These are phyloP conservation scores for Dactylellina drechsleri DNA, from an alignment of 2,329 filamentous ascomycete species.

Conservation along the genomic window DNA sequence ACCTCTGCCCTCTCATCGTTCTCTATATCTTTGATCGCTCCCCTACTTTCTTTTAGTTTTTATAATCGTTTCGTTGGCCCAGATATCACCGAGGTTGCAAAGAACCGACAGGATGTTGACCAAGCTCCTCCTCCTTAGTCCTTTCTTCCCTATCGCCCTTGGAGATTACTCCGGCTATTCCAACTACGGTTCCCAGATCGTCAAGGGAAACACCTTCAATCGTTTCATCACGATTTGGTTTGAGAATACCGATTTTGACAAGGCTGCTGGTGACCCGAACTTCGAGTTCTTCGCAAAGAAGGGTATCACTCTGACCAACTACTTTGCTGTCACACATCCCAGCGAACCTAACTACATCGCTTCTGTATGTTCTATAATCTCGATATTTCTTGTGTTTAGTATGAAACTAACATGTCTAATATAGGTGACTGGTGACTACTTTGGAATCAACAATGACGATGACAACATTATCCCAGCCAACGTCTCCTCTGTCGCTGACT, in stretches of 20 bases:
- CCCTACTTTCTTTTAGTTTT: constrained; percentile 44
- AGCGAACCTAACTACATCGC: constrained; percentile 81
- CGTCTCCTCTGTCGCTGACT: constrained; percentile 74
- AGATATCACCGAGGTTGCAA: not conserved
- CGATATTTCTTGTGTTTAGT: not conserved
- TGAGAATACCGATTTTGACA: constrained; percentile 78
- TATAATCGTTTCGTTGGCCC: constrained; percentile 15
- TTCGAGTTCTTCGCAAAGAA: constrained; percentile 69
- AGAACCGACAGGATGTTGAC: constrained; percentile 39
- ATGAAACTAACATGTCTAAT: not conserved
- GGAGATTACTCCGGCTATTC: constrained; percentile 22
- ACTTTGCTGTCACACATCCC: constrained; percentile 75
- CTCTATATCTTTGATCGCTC: not conserved
- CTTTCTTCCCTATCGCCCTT: constrained; percentile 14
- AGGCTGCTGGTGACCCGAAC: constrained; percentile 72
- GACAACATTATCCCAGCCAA: constrained; percentile 71
- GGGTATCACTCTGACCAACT: constrained; percentile 72
- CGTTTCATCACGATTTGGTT: constrained; percentile 79
- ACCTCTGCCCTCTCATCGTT: constrained; percentile 15
- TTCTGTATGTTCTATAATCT: constrained; percentile 62
- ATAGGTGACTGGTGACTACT: constrained; percentile 72
- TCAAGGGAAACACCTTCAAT: constrained; percentile 75
- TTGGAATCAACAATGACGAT: constrained; percentile 76
- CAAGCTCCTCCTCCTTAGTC: constrained; percentile 25
- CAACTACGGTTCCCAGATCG: constrained; percentile 69